A percentile compares a stretch with the other conserved stretches of the same genome.
Conservation (phyloP, 331 rosid species). For the Arachis monticola region DNA sequence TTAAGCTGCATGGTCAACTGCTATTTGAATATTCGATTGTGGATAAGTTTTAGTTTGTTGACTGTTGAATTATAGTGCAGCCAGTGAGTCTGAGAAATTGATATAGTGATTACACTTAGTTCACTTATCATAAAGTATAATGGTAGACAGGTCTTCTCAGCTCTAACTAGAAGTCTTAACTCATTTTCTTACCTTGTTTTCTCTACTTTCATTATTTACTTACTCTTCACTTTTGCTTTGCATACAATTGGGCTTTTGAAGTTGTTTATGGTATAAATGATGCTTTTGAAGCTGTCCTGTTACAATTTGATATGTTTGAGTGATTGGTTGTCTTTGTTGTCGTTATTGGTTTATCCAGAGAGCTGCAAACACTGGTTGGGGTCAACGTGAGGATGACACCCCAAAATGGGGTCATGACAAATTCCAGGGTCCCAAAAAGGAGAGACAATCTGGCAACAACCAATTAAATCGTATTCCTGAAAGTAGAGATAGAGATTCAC, state of each 20-base stretch:
- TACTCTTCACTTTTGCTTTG: conserved; percentile 11
- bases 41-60: too few relatives aligned
- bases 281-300: conserved; percentile 12
- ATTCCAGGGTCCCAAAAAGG: conserved; percentile 62
- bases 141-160: too few relatives aligned
- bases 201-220: neutral
- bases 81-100: too few relatives aligned
- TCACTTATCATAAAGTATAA: too few relatives aligned
- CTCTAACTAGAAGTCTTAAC: too few relatives aligned
- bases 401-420: conserved; percentile 73
- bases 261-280: neutral
- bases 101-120: too few relatives aligned
- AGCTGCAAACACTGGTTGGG: conserved; percentile 99
- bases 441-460: conserved; percentile 42
- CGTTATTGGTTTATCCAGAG: conserved; percentile 53
- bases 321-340: conserved; percentile 39
- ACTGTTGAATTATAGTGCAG: too few relatives aligned
- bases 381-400: conserved; percentile 52
- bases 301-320: neutral
- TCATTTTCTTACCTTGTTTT: neutral
- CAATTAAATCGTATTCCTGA: conserved; percentile 44
- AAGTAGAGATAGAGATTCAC: conserved; percentile 44
- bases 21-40: too few relatives aligned
- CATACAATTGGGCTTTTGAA: conserved; percentile 15
- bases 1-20: too few relatives aligned